Base-by-base conservation (phyloP, 1,139 yeast genomes). In the Spathaspora sp. region DNA sequence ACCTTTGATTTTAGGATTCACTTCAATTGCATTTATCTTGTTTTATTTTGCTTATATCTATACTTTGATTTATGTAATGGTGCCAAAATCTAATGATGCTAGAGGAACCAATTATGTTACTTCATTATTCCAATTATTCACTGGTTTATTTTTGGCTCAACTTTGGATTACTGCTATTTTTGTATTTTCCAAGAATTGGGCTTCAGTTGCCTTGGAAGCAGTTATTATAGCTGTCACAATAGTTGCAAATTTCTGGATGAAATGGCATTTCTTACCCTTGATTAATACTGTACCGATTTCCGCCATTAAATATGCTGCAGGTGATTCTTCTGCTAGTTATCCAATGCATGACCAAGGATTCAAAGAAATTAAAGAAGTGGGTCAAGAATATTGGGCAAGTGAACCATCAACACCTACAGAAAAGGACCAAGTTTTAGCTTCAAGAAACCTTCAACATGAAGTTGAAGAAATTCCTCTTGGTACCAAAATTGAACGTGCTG, bases 261-360 rank as follows among this genome's bases (percentile, higher is more conserved):
- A 81, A 62, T 63, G 76, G 62, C 76, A 64, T 51, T 84, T 84
- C 61, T 73, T 81, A 45, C 83, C 88, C 39, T 64, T 85, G 48
- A 69, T 82, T 56, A 89, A 80, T 56, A 72, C 76, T 36, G 89
- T 86, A 43, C 93, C 97, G 51, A 77, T 95, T 44, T 81, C 89
- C 46, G 89, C 89, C 4, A 74, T 86, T 51, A 72, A 73, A 51
- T 76, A 77, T 54, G 81, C 85, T 37, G 72, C 81, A 52, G 86
- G 84, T 50, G 82, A 76, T 49, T 44, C 62, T 1, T 63, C 72
- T n/a, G 68, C 64, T 57, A 77, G 64, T 45, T 74, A 75, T 56
- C 83, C 89, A 54, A 65, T 63, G 63, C 65, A 72, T 38, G 93
- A 86, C 58, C 84, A 82, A 60, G 93, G 93, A 42, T 61, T 56